Evolutionary conservation across 768 basidiomycete species (phyloP), one percentile per base, ranked within the genome.

Genomic region (Phaeolepiota aurea): DNA sequence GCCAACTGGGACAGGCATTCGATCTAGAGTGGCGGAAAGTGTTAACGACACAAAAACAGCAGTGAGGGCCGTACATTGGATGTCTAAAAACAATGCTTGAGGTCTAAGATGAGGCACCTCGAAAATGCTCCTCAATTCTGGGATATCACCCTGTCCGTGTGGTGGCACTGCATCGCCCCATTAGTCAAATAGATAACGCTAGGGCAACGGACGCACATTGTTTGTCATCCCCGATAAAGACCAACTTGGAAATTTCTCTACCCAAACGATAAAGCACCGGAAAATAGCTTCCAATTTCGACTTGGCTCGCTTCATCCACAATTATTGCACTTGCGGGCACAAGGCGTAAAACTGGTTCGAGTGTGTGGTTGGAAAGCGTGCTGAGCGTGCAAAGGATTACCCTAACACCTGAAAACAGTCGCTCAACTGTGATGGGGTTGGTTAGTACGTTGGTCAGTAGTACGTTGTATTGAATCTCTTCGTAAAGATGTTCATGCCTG

Each of bases 401-500:
- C 39, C 69, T 63, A 3, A 66, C 65, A 5, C 57, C 66, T 20
- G 45, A 36, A n/a, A 73, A 43, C 5, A 49, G 63, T 44, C 44
- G 46, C 39, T 45, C 39, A 4, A 56, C 48, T 1, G 41, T 55
- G 1, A 61, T 42, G 5, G 41, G 1, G 37, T 56, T n/a, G n/a
- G n/a, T n/a, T n/a, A n/a, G n/a, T n/a, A n/a, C n/a, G n/a, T n/a
- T n/a, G n/a, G n/a, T n/a, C n/a, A n/a, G n/a, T n/a, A n/a, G n/a
- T n/a, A n/a, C n/a, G n/a, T n/a, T n/a, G n/a, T 48, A 16, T 13
- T 48, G 53, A 28, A 82, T 65, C 14, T 66, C 54, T 2, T 56
- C 47, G 50, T 87, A 87, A 0, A 83, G 60, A 50, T 86, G 79
- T 44, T 85, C 83, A 56, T 87, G 82, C 83, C 85, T 87, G 41